Base-by-base conservation (phyloP, 2,329 filamentous ascomycete species). In the Fusarium sp. region DNA sequence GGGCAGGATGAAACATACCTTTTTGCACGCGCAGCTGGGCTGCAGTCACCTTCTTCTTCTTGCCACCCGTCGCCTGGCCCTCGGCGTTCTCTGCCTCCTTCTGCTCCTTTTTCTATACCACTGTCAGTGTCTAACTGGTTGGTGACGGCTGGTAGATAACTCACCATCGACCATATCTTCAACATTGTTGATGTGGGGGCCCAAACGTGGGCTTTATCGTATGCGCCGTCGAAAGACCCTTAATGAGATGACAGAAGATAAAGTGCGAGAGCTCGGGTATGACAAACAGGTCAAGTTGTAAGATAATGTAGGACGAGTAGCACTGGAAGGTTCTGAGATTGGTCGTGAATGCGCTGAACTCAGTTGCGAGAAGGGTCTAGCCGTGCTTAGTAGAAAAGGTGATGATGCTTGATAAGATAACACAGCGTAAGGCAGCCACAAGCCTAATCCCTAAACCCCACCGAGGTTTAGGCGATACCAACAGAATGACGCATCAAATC, bases 151-250 rank as follows among this genome's bases (percentile, higher is more conserved):
- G 15, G 38, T 41, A 35, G 33, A 20, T 25, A 53, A 38, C 79
- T 56, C 86, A 97, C 94, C 95, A 98, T 97, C 79, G 94, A 97
- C 96, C 95, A 98, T 87, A 98, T 98, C 87, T 98, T 98, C 88
- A 98, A 89, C 96, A 98, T 98, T 80, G 86, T 95, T 53, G 46
- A 65, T 60, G 73, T 65, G 70, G 70, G 72, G 71, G 66, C 66
- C 72, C 60, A 62, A 64, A 67, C 63, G 69, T 74, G 72, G 75
- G 72, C 63, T 77, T 61, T 69, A 50, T 68, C 41, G 64, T 62
- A 50, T 66, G 62, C 59, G 64, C 53, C 68, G 41, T 46, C 36
- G 42, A 49, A 54, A 41, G 38, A 44, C 22, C 41, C 25, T 42
- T 20, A n/a, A 63, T 39, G 31, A 35, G 27, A 39, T 12, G 29